These are phyloP conservation scores for Cryptococcus wingfieldii DNA, from an alignment of 1,284 basidiomycete genomes.

Conservation along the genomic window DNA sequence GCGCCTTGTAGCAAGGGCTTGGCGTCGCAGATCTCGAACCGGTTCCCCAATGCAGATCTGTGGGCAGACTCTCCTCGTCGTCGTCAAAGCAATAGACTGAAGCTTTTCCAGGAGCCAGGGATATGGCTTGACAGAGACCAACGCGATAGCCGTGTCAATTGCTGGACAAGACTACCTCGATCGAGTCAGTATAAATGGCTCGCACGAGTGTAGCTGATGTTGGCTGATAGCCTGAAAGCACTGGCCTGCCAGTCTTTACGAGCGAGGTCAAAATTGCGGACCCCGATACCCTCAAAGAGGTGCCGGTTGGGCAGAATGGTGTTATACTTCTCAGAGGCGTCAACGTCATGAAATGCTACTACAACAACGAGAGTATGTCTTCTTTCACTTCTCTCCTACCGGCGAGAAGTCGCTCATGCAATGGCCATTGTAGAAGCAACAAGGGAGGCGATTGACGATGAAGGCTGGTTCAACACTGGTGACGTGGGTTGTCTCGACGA, in stretches of 20 bases:
- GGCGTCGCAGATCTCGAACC: constrained; percentile 26
- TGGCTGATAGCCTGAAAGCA: constrained; percentile 1
- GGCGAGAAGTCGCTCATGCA: not conserved
- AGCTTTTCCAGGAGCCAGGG: constrained; percentile 29
- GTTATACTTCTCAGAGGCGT: constrained; percentile 36
- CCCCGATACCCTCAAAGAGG: constrained; percentile 18
- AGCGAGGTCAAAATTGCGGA: constrained; percentile 36
- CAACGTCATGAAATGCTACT: constrained; percentile 44
- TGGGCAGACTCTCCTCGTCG: constrained; percentile 2
- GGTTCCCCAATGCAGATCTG: constrained; percentile 34
- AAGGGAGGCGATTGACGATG: constrained; percentile 22
- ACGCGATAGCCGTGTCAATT: constrained; percentile 35
- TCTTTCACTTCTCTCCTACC: not conserved
- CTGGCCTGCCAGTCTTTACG: constrained; percentile 34
- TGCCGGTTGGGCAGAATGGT: constrained; percentile 25
- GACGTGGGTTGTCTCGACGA: constrained; percentile 37
- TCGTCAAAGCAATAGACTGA: no score
- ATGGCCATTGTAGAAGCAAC: constrained; percentile 25
- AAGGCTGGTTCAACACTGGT: constrained; percentile 46
- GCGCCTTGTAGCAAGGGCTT: constrained; percentile 39
- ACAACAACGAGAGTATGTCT: constrained; percentile 31
- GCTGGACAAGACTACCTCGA: constrained; percentile 33
- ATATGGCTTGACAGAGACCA: constrained; percentile 45
- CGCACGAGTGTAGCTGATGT: no score
- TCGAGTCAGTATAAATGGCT: no score